Evolutionary conservation across 306 rosid genomes (phyloP).

Genomic region (Erythrophleum fordii): DNA sequence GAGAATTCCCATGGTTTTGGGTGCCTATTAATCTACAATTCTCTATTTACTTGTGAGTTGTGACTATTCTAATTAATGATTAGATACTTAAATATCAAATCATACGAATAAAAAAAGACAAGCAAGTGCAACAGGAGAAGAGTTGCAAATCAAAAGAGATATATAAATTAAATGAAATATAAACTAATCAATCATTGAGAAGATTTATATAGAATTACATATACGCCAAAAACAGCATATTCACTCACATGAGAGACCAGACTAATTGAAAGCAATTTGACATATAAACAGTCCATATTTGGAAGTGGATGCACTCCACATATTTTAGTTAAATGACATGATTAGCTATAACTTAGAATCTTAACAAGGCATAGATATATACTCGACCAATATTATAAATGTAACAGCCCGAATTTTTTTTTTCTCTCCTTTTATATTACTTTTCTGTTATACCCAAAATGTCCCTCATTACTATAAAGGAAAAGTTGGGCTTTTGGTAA

Average conservation of each 20-base stretch:
- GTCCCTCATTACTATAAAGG: no score
- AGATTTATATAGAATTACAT: no score
- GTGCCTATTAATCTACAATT: slow-evolving; percentile 37
- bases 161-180: no score
- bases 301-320: slow-evolving; percentile 24
- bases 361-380: background rate
- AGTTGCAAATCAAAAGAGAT: background rate
- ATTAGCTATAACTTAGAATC: slow-evolving; percentile 15
- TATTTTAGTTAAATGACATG: slow-evolving; percentile 37
- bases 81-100: background rate
- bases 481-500: no score
- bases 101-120: background rate
- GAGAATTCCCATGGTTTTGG: slow-evolving; percentile 36
- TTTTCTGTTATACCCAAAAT: no score
- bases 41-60: no score
- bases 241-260: background rate
- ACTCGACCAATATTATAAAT: background rate
- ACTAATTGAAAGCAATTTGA: background rate
- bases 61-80: no score
- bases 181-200: no score
- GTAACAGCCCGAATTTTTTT: no score
- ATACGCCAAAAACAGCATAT: no score
- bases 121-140: background rate
- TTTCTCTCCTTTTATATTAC: no score
- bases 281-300: slow-evolving; percentile 23